Evolutionary conservation across 768 basidiomycete species (phyloP), one percentile per base, ranked within the genome.

Genomic region (Lentinula aciculospora): DNA sequence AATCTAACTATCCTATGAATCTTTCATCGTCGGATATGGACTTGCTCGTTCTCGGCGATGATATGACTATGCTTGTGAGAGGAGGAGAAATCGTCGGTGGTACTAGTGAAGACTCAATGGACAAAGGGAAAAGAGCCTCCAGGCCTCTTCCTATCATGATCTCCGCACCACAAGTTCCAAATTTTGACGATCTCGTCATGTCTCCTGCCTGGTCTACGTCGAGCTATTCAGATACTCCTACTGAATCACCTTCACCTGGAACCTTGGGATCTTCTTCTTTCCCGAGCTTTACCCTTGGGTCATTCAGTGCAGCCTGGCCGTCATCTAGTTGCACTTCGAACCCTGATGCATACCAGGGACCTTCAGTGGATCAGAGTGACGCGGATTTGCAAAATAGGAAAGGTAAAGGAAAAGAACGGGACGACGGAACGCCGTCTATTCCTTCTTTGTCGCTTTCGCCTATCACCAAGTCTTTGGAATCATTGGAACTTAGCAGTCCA

Each of bases 371-470:
- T 12, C 36, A 27, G 7, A 25, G 13, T 25, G 13, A 7, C 4
- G n/a, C 21, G n/a, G 31, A 32, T 53, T 37, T 25, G 21, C 32
- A 25, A 21, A 34, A 63, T 60, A 55, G 60, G 54, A 81, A 81
- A 66, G 80, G 78, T 28, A 90, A 86, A 72, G 83, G 78, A 64
- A 88, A 80, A 70, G 84, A 76, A 54, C 70, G 66, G 63, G 72
- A 75, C 66, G 58, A 66, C 32, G 51, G 15, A 28, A 81, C 85
- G 46, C 84, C 88, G 58, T 75, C 75, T 66, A 76, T 89, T 60
- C 86, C 88, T 59, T 86, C 88, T 60, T 74, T 89, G 58, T 72
- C 77, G 31, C 84, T 91, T 64, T 75, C 81, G 51, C 74, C 81
- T 29, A 72, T 85, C 36, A 21, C 5, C 2, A 19, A 8, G n/a